Evolutionary conservation across 2,329 filamentous ascomycete species (phyloP).

Genomic region (Aspergillus vadensis): DNA sequence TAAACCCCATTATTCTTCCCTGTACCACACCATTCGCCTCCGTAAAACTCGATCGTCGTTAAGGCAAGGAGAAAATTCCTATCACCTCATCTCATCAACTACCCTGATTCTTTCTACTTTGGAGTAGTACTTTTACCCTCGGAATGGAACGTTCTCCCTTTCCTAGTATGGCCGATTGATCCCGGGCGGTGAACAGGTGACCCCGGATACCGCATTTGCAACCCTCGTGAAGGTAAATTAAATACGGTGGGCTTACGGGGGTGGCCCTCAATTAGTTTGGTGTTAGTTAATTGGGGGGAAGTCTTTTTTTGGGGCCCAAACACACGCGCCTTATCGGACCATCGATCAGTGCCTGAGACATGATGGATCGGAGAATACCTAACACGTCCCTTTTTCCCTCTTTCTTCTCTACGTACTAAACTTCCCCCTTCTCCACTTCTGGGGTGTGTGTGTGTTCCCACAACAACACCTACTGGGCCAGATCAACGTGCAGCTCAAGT

Average conservation of each 20-base stretch:
- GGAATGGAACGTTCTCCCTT: background rate
- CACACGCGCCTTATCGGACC: conserved; percentile 4
- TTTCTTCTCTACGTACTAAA: no score
- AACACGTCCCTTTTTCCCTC: background rate
- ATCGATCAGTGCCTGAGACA: conserved; percentile 6
- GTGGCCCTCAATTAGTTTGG: background rate
- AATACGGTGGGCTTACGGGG: conserved; percentile 1
- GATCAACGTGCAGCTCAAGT: background rate
- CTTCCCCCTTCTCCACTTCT: background rate
- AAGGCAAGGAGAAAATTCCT: background rate
- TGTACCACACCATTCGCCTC: background rate
- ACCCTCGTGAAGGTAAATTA: conserved; percentile 4
- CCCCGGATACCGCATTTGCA: background rate
- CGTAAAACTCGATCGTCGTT: background rate
- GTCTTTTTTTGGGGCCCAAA: background rate
- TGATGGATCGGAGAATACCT: conserved; percentile 2
- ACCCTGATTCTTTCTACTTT: background rate
- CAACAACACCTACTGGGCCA: background rate
- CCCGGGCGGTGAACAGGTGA: conserved; percentile 4
- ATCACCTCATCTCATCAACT: background rate
- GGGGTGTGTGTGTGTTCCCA: background rate
- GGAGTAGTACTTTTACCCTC: background rate
- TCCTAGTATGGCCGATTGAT: background rate
- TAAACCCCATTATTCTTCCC: background rate
- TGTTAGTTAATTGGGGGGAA: no score